Evolutionary conservation across 192 early-diverging fungal species (phyloP).

Genomic region (Gigaspora rosea): DNA sequence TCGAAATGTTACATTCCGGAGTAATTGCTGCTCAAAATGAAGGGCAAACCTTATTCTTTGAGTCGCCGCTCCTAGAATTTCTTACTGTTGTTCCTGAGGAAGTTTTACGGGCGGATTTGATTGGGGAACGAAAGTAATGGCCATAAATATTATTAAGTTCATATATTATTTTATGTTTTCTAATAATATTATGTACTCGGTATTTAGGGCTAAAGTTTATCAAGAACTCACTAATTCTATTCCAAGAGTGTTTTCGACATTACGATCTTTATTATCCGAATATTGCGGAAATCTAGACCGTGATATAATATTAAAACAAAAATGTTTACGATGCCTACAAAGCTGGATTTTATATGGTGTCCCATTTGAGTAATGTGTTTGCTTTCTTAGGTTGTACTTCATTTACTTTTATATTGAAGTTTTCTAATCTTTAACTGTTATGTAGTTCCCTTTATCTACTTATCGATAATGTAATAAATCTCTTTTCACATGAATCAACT

Average conservation of each 20-base stretch:
- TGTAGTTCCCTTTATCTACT: conserved; percentile 46
- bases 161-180: neutral
- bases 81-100: conserved; percentile 61
- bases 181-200: neutral
- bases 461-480: conserved; percentile 43
- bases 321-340: conserved; percentile 50
- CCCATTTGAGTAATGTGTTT: conserved; percentile 49
- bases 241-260: conserved; percentile 35
- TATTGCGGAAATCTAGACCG: conserved; percentile 28
- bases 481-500: conserved; percentile 44
- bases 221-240: conserved; percentile 36
- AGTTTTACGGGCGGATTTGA: conserved; percentile 48
- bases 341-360: conserved; percentile 61
- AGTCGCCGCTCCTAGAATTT: conserved; percentile 52
- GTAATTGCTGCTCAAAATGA: conserved; percentile 22
- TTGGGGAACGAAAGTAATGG: conserved; percentile 47
- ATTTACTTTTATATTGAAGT: neutral
- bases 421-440: too few species aligned
- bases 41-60: conserved; percentile 21
- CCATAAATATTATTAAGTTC: neutral
- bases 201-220: conserved; percentile 22
- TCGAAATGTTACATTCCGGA: conserved; percentile 41
- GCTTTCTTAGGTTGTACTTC: neutral
- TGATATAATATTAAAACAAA: conserved; percentile 44
- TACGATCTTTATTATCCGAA: conserved; percentile 34